These are phyloP conservation scores for Warburgia ugandensis DNA, from an alignment of 164 flowering plant genomes.

Conservation along the genomic window DNA sequence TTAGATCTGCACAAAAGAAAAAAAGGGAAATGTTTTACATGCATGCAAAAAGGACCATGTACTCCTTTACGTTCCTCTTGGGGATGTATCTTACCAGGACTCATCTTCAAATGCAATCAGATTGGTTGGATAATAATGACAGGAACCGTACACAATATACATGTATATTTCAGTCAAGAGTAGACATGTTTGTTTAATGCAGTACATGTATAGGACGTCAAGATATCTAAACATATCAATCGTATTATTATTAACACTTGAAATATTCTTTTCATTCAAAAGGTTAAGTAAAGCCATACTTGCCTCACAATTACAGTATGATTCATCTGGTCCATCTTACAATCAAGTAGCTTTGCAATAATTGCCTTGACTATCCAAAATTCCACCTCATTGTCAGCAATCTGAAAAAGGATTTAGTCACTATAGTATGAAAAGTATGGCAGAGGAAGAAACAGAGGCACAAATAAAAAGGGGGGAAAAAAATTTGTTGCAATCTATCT, in stretches of 20 bases:
- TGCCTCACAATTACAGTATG: slow-evolving; percentile 74
- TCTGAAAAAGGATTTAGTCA: slow-evolving; percentile 25
- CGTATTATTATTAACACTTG: not conserved
- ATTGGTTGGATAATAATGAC: not conserved
- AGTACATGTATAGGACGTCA: not conserved
- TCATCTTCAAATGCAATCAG: not conserved
- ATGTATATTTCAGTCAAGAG: not conserved
- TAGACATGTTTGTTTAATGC: not conserved
- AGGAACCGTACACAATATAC: not conserved
- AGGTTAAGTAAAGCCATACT: not conserved
- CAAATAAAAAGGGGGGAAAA: not conserved
- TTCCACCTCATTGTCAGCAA: slow-evolving; percentile 79
- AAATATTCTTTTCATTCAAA: not conserved
- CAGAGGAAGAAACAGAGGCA: not conserved
- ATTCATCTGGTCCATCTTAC: slow-evolving; percentile 98
- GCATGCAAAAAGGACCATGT: too few species aligned
- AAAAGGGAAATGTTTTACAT: too few species aligned
- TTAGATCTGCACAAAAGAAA: too few species aligned
- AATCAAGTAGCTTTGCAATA: slow-evolving; percentile 68
- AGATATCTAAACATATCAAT: not conserved
- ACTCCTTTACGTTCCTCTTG: too few species aligned
- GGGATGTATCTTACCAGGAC: too few species aligned
- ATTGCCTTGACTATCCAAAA: slow-evolving; percentile 92
- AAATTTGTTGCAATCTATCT: slow-evolving; percentile 2
- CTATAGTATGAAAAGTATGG: not conserved